A percentile compares a stretch with the other conserved stretches of the same genome.
These are phyloP conservation scores for Exophiala spinifera DNA, from an alignment of 2,329 filamentous ascomycete genomes.

Conservation along the genomic window DNA sequence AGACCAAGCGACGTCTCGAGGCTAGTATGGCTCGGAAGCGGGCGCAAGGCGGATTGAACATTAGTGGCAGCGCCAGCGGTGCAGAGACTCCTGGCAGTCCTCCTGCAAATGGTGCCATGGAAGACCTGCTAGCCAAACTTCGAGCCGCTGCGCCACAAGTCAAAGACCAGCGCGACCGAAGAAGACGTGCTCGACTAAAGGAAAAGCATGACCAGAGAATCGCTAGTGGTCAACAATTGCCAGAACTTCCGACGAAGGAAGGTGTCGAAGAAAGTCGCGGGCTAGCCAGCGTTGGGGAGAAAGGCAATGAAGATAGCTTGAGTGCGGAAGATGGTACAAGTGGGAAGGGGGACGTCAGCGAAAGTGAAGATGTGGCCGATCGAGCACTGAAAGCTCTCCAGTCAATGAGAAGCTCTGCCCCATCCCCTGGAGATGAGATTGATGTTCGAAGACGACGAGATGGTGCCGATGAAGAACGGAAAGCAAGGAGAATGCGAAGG, in stretches of 20 bases:
- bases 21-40: constrained; percentile 86
- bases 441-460: constrained; percentile 65
- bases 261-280: constrained; percentile 51
- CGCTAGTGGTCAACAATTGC: constrained; percentile 84
- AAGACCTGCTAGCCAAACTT: constrained; percentile 89
- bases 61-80: constrained; percentile 36
- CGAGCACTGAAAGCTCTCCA: constrained; percentile 80
- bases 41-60: constrained; percentile 49
- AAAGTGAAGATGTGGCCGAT: constrained; percentile 74
- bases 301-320: constrained; percentile 27
- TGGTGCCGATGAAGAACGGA: constrained; percentile 75
- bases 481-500: constrained; percentile 63
- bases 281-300: constrained; percentile 31
- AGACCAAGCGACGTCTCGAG: constrained; percentile 79
- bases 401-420: constrained; percentile 65
- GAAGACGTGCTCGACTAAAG: constrained; percentile 82
- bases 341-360: constrained; percentile 39
- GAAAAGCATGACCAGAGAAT: constrained; percentile 86
- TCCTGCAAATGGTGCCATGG: constrained; percentile 84
- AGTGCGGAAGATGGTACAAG: constrained; percentile 28
- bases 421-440: constrained; percentile 47
- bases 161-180: constrained; percentile 81
- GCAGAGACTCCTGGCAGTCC: constrained; percentile 50
- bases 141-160: constrained; percentile 88
- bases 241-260: constrained; percentile 59